Conservation (phyloP, 2,329 filamentous ascomycete genomes). For the Sclerotinia subarctica region DNA sequence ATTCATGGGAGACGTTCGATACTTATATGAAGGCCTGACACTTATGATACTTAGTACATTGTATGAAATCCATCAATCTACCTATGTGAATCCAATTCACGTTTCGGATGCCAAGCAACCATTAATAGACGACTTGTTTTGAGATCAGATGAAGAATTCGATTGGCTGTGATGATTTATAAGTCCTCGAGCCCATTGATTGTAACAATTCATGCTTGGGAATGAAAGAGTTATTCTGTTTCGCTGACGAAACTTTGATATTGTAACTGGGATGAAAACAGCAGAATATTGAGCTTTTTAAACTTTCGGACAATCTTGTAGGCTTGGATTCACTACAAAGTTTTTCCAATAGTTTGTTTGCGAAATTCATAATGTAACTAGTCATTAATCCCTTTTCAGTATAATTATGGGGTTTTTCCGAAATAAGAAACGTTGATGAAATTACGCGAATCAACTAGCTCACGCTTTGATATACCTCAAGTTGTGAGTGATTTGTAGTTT, state of each 20-base stretch:
- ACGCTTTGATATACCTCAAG: conserved; percentile 12
- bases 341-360: neutral
- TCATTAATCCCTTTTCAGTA: neutral
- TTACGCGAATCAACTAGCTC: conserved; percentile 13
- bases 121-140: neutral
- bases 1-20: neutral
- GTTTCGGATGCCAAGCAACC: conserved; percentile 10
- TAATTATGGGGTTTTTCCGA: neutral
- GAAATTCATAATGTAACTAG: neutral
- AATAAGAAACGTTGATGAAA: neutral
- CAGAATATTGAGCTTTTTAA: neutral
- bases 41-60: neutral
- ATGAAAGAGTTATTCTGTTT: conserved; percentile 1
- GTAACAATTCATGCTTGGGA: conserved; percentile 14
- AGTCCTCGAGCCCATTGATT: conserved; percentile 8
- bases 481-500: conserved; percentile 13
- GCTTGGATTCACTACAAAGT: neutral
- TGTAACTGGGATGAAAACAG: neutral
- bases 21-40: conserved; percentile 8
- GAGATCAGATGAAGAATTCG: neutral
- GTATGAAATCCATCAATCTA: neutral
- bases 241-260: neutral
- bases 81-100: neutral
- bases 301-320: neutral
- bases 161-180: neutral